Base-by-base conservation (phyloP, 148 eudicot genomes). In the Arbutus unedo region DNA sequence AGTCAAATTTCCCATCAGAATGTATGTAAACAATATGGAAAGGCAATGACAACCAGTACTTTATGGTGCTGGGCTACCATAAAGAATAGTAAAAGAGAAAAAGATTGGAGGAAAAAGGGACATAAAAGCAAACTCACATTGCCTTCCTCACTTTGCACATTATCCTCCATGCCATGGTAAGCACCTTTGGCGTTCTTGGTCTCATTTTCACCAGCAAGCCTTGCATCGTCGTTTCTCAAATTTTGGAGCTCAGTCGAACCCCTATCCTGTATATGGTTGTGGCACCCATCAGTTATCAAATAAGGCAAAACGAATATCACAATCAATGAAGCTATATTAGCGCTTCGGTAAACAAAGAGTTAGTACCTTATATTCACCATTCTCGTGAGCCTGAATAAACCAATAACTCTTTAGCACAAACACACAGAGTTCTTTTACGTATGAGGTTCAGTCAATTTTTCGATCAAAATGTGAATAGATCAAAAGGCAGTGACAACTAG, bases 81-180 rank as follows among this genome's bases (percentile, higher is more conserved):
- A 56, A 73, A 25, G 62, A 55, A 55, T 13, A 23, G 44, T 74
- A 68, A 74, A 74, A 56, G 55, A 47, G 66, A 4, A 43, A 25
- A 64, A 19, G 60, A 74, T 25, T n/a, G 5, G 11, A 19, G 74
- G 31, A 66, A 49, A 48, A 66, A 19, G 6, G 18, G 10, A 67
- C 72, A 51, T 38, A 18, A 48, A 66, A 68, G 8, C 49, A 47
- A 60, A 2, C 13, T 31, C 38, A 31, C 38, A 77, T 78, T 83
- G 23, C 51, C 83, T 50, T 91, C 95, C 79, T 86, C 92, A 44
- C 50, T 76, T 44, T 49, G 55, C n/a, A 51, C 19, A 13, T 89
- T 89, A 86, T 91, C 93, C 54, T 93, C 93, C 41, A 88, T 89
- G 5, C 93, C 95, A 43, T 91, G 85, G 85, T 90, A 90, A 11